Evolutionary conservation across 208 protist species (phyloP).

Genomic region (Crithidia brevicula): DNA sequence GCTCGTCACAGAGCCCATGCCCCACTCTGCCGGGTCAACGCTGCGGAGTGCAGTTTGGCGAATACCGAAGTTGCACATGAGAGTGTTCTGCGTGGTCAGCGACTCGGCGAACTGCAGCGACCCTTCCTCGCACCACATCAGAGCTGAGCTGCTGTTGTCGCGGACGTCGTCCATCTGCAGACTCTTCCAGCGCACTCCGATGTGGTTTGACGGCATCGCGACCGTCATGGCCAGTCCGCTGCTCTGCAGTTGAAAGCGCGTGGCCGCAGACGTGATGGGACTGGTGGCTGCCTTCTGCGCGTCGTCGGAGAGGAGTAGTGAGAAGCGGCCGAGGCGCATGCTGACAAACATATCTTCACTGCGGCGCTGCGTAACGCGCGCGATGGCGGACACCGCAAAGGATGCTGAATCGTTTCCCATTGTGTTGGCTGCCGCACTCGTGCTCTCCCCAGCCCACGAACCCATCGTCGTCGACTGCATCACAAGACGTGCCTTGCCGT

Average conservation of each 20-base stretch:
- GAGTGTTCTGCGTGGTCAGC: conserved; percentile 51
- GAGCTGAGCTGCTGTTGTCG: conserved; percentile 42
- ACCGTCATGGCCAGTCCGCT: conserved; percentile 24
- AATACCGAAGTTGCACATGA: conserved; percentile 60
- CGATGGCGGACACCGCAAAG: conserved; percentile 14
- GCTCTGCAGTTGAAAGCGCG: conserved; percentile 32
- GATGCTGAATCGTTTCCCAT: conserved; percentile 1
- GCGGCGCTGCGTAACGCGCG: conserved; percentile 3
- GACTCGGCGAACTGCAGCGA: conserved; percentile 52
- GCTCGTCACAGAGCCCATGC: conserved; percentile 3
- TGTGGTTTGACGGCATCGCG: conserved; percentile 30
- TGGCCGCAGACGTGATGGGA: not conserved
- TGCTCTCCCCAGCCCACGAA: not conserved
- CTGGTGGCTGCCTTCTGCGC: conserved; percentile 3
- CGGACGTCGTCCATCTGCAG: conserved; percentile 67
- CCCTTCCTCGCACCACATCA: conserved; percentile 68
- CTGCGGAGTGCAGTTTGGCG: conserved; percentile 31
- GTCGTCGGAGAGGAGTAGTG: conserved; percentile 30
- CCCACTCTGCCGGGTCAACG: conserved; percentile 22
- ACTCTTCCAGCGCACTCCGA: conserved; percentile 53
- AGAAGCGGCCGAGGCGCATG: conserved; percentile 28
- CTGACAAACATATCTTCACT: conserved; percentile 21
- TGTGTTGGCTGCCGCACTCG: conserved; percentile 1
- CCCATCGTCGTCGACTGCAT: not conserved
- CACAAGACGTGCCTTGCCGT: not conserved